Evolutionary conservation across 2,329 filamentous ascomycete genomes (phyloP), one percentile per base, ranked within the genome.

Genomic region (Fusarium haematococcum): DNA sequence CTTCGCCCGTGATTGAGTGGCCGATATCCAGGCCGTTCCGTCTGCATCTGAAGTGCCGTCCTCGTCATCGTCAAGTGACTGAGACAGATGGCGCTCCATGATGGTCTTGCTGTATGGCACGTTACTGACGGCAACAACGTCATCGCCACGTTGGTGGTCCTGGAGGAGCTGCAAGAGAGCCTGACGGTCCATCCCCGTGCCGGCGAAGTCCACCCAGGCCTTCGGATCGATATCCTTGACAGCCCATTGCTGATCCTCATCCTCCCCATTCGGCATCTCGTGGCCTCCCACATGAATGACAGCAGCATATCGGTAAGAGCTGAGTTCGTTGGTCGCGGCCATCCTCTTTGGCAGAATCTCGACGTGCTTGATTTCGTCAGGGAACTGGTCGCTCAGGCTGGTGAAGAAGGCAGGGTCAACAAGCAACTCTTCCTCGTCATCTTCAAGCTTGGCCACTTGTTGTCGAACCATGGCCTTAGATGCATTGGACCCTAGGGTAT

Each of bases 81-180:
- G 68, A 35, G 77, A 48, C 10, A 78, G 30, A 1, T 59, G 61
- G 56, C 78, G 52, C 68, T 80, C 77, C 20, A 80, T 81, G 65
- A 50, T 80, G 69, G 66, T 84, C 72, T 64, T 83, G 72, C 41
- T 63, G 63, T 70, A 70, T 0, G 78, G 71, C 9, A 80, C 79
- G 25, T 80, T 80, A 33, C 73, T 50, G 4, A 80, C 37, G 6
- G 78, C 74, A 1, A 79, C 58, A 18, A 32, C 32, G 20, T 35
- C 5, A n/a, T 37, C 0, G 25, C 39, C 8, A 59, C 32, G 5
- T 58, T 5, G 33, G 33, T 16, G 62, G 57, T 9, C 14, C 68
- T 13, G 32, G n/a, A 80, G 52, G 6, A 75, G 65, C 1, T 64
- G 16, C 0, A 64, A 6, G 10, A 79, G 67, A 11, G 68, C 58